Percentiles rank a stretch among this genome's conserved stretches.
Evolutionary conservation across 768 basidiomycete genomes (phyloP).

Genomic region (Suillus weaverae): DNA sequence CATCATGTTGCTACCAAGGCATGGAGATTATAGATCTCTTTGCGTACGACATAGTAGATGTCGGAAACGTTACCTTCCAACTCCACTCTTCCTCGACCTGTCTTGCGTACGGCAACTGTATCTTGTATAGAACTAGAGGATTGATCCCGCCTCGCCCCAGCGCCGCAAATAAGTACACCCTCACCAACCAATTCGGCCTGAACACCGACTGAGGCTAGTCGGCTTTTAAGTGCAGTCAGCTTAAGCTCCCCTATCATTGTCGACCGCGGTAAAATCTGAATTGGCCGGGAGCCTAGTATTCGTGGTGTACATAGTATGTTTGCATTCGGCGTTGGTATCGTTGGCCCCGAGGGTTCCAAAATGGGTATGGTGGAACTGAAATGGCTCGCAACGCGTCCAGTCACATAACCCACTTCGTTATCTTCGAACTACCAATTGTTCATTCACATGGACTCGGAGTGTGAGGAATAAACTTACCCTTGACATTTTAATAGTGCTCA

Average conservation of each 20-base stretch:
- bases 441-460: constrained; percentile 3
- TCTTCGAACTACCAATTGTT: constrained; percentile 78
- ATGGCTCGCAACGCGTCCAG: constrained; percentile 82
- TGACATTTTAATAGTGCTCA: constrained; percentile 81
- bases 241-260: constrained; percentile 98
- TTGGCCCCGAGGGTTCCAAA: constrained; percentile 65
- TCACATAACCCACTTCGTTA: constrained; percentile 92
- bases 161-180: constrained; percentile 89
- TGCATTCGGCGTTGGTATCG: constrained; percentile 26
- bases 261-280: constrained; percentile 73
- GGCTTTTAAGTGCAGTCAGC: constrained; percentile 83
- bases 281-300: constrained; percentile 64
- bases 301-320: constrained; percentile 34
- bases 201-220: constrained; percentile 71
- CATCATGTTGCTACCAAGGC: constrained; percentile 76
- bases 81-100: constrained; percentile 80
- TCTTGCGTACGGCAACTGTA: constrained; percentile 87
- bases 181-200: constrained; percentile 96
- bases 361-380: constrained; percentile 87
- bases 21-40: constrained; percentile 87
- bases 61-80: constrained; percentile 87
- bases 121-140: constrained; percentile 52
- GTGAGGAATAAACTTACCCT: constrained; percentile 46
- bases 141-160: constrained; percentile 46
- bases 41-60: constrained; percentile 86